Percentiles rank a stretch among this genome's conserved stretches.
These are phyloP conservation scores for Deuterostichococcus epilithicus DNA, from an alignment of 139 green algal species.

Conservation along the genomic window DNA sequence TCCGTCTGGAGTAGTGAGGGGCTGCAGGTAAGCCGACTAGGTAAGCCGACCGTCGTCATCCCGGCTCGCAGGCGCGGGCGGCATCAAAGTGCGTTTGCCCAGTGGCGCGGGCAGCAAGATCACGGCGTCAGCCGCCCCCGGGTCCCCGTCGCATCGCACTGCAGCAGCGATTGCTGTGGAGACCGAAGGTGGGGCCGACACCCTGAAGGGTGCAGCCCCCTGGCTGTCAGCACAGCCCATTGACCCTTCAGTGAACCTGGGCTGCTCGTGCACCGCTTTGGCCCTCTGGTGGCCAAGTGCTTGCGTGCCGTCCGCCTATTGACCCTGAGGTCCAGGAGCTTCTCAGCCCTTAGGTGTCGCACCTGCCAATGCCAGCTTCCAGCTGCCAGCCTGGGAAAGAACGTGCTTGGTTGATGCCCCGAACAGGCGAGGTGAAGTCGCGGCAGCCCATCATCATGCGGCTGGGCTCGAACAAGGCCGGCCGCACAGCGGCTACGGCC, in stretches of 20 bases:
- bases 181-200: neutral
- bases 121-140: neutral
- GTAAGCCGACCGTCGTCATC: neutral
- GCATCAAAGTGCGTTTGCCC: neutral
- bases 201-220: too few species aligned
- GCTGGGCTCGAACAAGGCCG: neutral
- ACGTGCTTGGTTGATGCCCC: neutral
- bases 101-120: neutral
- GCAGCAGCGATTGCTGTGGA: neutral
- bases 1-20: neutral
- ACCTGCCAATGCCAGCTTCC: neutral
- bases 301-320: neutral
- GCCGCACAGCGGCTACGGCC: too few species aligned
- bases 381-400: neutral
- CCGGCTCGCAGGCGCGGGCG: too few species aligned
- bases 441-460: neutral
- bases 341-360: too few species aligned
- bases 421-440: neutral
- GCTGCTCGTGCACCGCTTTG: too few species aligned
- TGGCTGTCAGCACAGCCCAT: neutral
- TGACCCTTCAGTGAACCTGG: too few species aligned
- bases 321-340: neutral
- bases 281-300: too few species aligned
- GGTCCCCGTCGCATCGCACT: neutral
- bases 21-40: neutral